Base-by-base conservation (phyloP, 2,329 filamentous ascomycete species). In the Tolypocladium paradoxum region DNA sequence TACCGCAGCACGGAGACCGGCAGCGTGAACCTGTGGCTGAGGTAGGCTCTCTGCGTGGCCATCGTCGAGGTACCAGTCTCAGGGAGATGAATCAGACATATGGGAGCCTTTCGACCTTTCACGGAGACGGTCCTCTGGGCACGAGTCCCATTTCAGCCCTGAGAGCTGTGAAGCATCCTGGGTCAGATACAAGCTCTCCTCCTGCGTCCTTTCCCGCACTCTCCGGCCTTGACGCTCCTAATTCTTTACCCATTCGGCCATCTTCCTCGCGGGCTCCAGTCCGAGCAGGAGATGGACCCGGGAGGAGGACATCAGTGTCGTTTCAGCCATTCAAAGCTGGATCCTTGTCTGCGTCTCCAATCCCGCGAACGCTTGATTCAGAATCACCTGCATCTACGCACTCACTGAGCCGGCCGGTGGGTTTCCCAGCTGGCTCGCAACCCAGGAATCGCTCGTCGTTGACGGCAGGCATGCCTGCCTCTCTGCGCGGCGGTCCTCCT, bases 301-400 rank as follows among this genome's bases (percentile, higher is more conserved):
- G 77, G 51, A 81, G 90, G 61, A 82, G 90, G 51, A 85, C 88
- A 7, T 96, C 90, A 0, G 82, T 96, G 24, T 95, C 89, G 0
- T 96, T 96, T 62, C 89, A 95, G 61, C 91, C 92, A 0, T 99
- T 99, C 75, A 99, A 99, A 70, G 89, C 91, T 16, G 92, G 92
- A 12, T 95, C 92, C 1, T 75, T 97, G n/a, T 95, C 91, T 2
- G 90, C 88, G 4, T 96, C 91, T 5, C 92, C 91, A 0, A 66
- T 76, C n/a, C 72, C 73, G 31, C 73, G 77, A 33, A 65, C 73
- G 7, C 65, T 69, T 2, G 78, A 81, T 14, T 66, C 70, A 16
- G 79, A 81, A 49, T 65, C 74, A 2, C 77, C 81, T 16, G 72
- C 76, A 34, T 85, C 82, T 3, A 78, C 81, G 2, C 73, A 76